Conservation (phyloP, 805 yeast species). For the Candida succiphila region DNA sequence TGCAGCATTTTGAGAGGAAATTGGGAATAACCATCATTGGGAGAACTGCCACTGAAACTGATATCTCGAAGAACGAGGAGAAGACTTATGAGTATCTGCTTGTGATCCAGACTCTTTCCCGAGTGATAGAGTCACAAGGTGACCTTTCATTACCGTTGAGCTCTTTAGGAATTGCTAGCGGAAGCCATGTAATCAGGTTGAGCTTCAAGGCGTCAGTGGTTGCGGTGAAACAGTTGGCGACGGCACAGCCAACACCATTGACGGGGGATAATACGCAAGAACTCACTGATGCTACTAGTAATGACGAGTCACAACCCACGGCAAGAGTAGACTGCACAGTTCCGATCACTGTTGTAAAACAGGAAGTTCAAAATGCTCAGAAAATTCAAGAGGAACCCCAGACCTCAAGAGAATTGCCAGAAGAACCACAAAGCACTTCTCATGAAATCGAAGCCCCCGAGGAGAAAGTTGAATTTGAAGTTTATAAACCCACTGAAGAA, state of each 20-base stretch:
- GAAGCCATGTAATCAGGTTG: conserved; percentile 18
- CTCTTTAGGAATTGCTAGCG: conserved; percentile 15
- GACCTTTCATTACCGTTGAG: conserved; percentile 13
- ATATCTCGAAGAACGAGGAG: background rate
- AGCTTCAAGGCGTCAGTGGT: conserved; percentile 7
- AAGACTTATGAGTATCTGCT: conserved; percentile 8
- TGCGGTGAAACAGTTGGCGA: background rate
- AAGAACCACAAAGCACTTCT: background rate
- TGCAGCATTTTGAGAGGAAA: conserved; percentile 8
- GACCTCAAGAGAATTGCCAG: background rate
- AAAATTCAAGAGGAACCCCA: background rate
- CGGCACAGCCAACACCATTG: too few relatives aligned
- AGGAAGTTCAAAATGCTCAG: background rate
- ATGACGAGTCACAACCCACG: background rate
- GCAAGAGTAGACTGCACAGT: too few relatives aligned
- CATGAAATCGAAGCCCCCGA: conserved; percentile 2
- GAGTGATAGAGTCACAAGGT: conserved; percentile 6
- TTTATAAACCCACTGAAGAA: conserved; percentile 9
- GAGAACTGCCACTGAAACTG: conserved; percentile 1
- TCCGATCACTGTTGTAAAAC: too few relatives aligned
- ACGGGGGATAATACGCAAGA: background rate
- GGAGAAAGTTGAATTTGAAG: conserved; percentile 7
- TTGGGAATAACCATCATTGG: conserved; percentile 4
- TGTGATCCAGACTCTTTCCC: conserved; percentile 16
- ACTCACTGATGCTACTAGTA: too few relatives aligned